phyloP scores from a whole-genome alignment of 2,329 filamentous ascomycete genomes.

The Albifimbria verrucaria region DNA sequence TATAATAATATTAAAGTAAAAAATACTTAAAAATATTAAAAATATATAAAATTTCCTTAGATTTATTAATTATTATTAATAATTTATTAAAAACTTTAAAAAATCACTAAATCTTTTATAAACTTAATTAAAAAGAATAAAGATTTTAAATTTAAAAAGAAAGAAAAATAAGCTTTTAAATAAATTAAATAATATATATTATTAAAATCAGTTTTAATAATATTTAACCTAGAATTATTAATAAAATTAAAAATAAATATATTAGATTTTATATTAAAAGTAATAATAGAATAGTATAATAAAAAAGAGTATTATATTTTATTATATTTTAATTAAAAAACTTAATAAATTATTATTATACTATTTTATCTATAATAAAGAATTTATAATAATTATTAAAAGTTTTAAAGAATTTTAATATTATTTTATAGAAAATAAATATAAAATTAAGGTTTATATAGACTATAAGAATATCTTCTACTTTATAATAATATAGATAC shows the following conservation, averaged over 20 bases:
- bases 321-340: background rate
- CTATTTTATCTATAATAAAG: too few species aligned
- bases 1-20: background rate
- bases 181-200: background rate
- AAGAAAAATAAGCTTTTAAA: background rate
- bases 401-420: too few species aligned
- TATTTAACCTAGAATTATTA: background rate
- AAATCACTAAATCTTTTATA: background rate
- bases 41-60: background rate
- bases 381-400: too few species aligned
- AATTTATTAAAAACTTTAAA: background rate
- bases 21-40: background rate
- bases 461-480: background rate
- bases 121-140: background rate
- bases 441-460: too few species aligned
- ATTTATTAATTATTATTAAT: background rate
- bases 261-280: background rate
- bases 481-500: background rate
- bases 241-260: background rate
- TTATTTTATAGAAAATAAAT: too few species aligned
- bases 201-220: background rate
- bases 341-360: too few species aligned
- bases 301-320: background rate
- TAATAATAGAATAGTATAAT: background rate
- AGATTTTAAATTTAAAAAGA: background rate